phyloP scores from a whole-genome alignment of 2,329 filamentous ascomycete species.

The Xylaria polymorpha region DNA sequence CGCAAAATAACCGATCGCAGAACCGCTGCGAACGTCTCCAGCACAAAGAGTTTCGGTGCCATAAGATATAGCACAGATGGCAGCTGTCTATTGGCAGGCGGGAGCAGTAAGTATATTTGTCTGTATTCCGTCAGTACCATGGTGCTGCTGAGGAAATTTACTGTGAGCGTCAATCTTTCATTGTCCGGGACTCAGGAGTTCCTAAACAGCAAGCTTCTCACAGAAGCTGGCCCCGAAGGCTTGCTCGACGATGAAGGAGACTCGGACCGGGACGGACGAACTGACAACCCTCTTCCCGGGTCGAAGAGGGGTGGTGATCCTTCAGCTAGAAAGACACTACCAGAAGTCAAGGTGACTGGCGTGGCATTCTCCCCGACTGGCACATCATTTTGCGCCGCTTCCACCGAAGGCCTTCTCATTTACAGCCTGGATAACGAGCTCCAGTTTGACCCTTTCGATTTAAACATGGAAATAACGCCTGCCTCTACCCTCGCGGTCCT shows the following conservation, averaged over 20 bases:
- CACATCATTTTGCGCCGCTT: constrained; percentile 91
- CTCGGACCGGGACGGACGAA: constrained; percentile 87
- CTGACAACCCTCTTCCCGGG: constrained; percentile 83
- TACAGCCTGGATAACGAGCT: constrained; percentile 89
- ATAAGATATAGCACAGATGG: constrained; percentile 94
- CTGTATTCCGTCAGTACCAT: constrained; percentile 95
- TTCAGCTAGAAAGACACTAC: constrained; percentile 77
- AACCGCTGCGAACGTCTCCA: constrained; percentile 89
- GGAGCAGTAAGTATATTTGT: constrained; percentile 99
- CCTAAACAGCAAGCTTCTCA: constrained; percentile 90
- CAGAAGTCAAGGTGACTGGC: constrained; percentile 85
- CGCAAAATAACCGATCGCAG: constrained; percentile 88
- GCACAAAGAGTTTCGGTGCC: constrained; percentile 89
- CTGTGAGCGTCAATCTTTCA: constrained; percentile 94
- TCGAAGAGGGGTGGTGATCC: constrained; percentile 86
- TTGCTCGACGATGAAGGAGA: constrained; percentile 89
- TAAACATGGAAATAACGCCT: constrained; percentile 93
- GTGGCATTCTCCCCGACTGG: constrained; percentile 91
- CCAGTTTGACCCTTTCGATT: constrained; percentile 94
- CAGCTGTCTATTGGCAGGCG: constrained; percentile 86
- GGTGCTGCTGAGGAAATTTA: constrained; percentile 92
- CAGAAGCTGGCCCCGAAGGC: constrained; percentile 85
- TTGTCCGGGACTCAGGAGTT: constrained; percentile 97
- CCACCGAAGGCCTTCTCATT: constrained; percentile 91
- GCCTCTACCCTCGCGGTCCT: constrained; percentile 79